Conservation (phyloP, 176 grass and related monocot genomes). For the Thalia dealbata region DNA sequence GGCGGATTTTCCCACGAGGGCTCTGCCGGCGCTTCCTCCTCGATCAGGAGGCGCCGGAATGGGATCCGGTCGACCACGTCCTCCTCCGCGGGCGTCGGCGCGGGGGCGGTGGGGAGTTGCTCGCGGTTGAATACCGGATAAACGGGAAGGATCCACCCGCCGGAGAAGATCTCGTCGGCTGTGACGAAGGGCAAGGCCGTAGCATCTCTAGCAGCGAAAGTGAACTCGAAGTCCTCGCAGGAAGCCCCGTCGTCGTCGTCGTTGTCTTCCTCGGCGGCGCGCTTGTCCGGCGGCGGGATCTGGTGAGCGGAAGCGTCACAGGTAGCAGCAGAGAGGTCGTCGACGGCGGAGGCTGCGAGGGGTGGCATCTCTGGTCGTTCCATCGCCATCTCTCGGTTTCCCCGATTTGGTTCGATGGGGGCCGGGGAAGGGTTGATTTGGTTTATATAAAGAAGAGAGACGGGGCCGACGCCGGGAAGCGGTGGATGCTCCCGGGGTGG, state of each 20-base stretch:
- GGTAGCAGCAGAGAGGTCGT: background rate
- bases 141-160: background rate
- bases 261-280: background rate
- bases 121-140: background rate
- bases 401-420: background rate
- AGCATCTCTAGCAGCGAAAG: background rate
- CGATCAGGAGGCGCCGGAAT: background rate
- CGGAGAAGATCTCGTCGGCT: conserved; percentile 6
- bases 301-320: background rate
- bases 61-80: background rate
- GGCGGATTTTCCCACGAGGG: background rate
- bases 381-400: background rate
- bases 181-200: background rate
- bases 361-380: background rate
- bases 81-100: background rate
- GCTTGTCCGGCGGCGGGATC: background rate
- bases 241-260: background rate
- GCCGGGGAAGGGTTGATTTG: background rate
- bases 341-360: background rate
- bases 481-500: no score
- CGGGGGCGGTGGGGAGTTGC: background rate
- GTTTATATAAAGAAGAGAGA: background rate
- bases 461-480: background rate
- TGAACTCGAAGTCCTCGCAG: conserved; percentile 1
- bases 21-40: background rate